phyloP scores from a whole-genome alignment of 169 alveolate species.

The Cyclospora cayetanensis region DNA sequence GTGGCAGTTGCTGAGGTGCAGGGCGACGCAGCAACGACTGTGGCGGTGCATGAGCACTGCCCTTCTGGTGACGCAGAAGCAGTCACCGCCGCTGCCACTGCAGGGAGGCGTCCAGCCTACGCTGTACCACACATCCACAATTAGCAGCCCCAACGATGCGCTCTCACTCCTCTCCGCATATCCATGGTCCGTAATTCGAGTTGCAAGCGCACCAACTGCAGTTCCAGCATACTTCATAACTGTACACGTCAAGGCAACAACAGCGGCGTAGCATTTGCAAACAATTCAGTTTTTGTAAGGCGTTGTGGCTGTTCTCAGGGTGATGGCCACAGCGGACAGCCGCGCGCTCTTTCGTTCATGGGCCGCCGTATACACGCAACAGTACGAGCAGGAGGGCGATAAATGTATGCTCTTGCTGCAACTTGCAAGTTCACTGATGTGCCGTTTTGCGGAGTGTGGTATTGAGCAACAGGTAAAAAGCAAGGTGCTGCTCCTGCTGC shows the following conservation, averaged over 20 bases:
- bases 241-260: background rate
- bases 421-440: background rate
- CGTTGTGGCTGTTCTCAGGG: slow-evolving; percentile 30
- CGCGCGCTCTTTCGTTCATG: slow-evolving; percentile 19
- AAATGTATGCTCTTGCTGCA: background rate
- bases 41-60: slow-evolving; percentile 51
- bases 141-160: slow-evolving; percentile 16
- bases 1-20: slow-evolving; percentile 1
- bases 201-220: background rate
- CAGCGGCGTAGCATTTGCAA: background rate
- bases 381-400: slow-evolving; percentile 5
- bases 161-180: background rate
- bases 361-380: background rate
- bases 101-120: background rate
- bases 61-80: slow-evolving; percentile 10
- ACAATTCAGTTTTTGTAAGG: background rate
- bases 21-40: background rate
- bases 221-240: background rate
- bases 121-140: background rate
- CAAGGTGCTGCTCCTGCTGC: background rate
- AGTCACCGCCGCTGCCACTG: background rate
- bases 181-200: too few relatives aligned
- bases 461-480: background rate
- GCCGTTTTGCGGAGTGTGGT: background rate
- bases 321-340: slow-evolving; percentile 22